Evolutionary conservation across 2,329 filamentous ascomycete genomes (phyloP).

Genomic region (Anthostomella pinea): DNA sequence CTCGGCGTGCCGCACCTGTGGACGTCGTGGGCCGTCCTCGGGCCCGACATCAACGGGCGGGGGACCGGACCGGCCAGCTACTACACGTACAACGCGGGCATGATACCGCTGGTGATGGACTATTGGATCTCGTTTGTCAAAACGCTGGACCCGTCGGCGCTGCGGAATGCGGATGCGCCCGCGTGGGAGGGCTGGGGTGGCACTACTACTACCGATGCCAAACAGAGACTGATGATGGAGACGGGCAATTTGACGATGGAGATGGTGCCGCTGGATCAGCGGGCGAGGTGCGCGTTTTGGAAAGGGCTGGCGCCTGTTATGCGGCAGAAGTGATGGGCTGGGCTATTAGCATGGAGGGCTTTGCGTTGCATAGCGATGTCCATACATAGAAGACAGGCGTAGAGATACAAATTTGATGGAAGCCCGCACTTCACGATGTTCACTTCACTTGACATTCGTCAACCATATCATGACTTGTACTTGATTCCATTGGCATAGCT

Average conservation of each 20-base stretch:
- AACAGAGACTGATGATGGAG: conserved; percentile 39
- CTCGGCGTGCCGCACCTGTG: conserved; percentile 48
- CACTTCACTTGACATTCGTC: too few relatives aligned
- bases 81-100: conserved; percentile 40
- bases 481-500: too few relatives aligned
- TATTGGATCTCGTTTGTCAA: conserved; percentile 51
- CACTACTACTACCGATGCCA: neutral
- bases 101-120: conserved; percentile 46
- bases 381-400: too few relatives aligned
- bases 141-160: conserved; percentile 42
- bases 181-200: conserved; percentile 40
- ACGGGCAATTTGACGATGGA: conserved; percentile 40
- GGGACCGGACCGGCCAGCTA: conserved; percentile 36
- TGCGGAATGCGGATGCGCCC: conserved; percentile 34
- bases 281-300: conserved; percentile 42
- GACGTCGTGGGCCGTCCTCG: conserved; percentile 48
- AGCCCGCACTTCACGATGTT: too few relatives aligned
- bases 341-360: too few relatives aligned
- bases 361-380: too few relatives aligned
- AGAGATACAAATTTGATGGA: too few relatives aligned
- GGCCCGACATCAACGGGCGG: conserved; percentile 35
- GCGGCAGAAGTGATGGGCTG: conserved; percentile 35
- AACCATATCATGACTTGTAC: too few relatives aligned
- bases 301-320: conserved; percentile 32
- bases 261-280: conserved; percentile 32